Evolutionary conservation across 768 basidiomycete species (phyloP).

Genomic region (Boletus speciosus): DNA sequence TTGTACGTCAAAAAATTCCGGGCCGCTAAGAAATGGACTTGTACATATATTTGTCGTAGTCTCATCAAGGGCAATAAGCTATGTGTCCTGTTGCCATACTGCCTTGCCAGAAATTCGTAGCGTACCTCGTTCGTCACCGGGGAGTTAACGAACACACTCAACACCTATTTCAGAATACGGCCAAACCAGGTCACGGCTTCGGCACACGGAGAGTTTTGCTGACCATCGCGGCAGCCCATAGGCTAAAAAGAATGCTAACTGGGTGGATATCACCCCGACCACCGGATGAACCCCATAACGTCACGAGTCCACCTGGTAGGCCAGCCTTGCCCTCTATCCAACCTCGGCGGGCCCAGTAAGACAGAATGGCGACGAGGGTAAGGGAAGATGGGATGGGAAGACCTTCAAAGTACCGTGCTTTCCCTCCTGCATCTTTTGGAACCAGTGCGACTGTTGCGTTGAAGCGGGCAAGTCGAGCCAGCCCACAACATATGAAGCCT

Average conservation of each 20-base stretch:
- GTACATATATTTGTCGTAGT: constrained; percentile 15
- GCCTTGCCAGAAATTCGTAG: constrained; percentile 2
- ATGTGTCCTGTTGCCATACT: not conserved
- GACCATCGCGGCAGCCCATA: constrained; percentile 96
- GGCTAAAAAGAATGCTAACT: constrained; percentile 69
- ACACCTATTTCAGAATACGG: not conserved
- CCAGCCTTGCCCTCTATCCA: constrained; percentile 81
- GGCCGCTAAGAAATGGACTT: no score
- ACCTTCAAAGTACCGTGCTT: constrained; percentile 94
- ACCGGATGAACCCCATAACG: constrained; percentile 66
- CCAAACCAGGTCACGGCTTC: constrained; percentile 49
- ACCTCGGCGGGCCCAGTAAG: constrained; percentile 78
- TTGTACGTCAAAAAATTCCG: no score
- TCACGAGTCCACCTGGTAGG: constrained; percentile 70
- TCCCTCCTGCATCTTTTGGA: constrained; percentile 83
- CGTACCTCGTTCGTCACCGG: constrained; percentile 2
- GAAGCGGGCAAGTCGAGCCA: constrained; percentile 95
- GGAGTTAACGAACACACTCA: not conserved
- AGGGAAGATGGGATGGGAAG: constrained; percentile 94
- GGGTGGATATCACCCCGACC: constrained; percentile 84
- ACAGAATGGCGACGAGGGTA: constrained; percentile 70
- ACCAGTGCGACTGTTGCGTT: constrained; percentile 96
- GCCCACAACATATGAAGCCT: constrained; percentile 91
- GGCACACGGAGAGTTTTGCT: constrained; percentile 93
- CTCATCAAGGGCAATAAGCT: constrained; percentile 8